Conservation (phyloP, 2,329 filamentous ascomycete genomes). For the Trichoderma gracile region DNA sequence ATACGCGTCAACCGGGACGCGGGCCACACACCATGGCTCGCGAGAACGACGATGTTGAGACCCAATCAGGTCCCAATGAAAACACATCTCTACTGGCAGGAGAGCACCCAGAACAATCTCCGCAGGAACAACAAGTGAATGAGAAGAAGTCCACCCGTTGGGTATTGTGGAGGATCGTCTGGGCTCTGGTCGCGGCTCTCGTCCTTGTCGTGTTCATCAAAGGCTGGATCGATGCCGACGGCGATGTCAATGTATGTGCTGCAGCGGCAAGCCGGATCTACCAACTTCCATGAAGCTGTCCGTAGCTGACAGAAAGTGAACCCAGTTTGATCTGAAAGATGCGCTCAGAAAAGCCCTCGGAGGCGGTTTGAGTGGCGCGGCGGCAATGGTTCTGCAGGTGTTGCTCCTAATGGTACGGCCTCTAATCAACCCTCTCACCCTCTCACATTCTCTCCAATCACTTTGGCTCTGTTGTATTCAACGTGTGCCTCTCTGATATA, state of each 20-base stretch:
- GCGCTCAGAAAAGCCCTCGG: slow-evolving; percentile 49
- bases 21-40: not conserved
- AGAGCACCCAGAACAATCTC: not conserved
- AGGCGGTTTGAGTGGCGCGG: slow-evolving; percentile 49
- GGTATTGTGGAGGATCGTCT: slow-evolving; percentile 31
- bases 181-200: slow-evolving; percentile 37
- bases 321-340: slow-evolving; percentile 47
- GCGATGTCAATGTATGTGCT: slow-evolving; percentile 39
- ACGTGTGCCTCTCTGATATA: not conserved
- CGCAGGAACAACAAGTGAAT: not conserved
- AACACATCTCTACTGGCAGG: slow-evolving; percentile 5
- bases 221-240: slow-evolving; percentile 47
- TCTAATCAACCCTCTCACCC: not conserved
- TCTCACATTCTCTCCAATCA: not conserved
- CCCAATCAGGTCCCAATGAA: slow-evolving; percentile 2
- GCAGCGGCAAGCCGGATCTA: not conserved
- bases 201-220: slow-evolving; percentile 45
- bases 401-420: slow-evolving; percentile 47
- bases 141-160: not conserved
- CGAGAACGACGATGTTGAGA: slow-evolving; percentile 18
- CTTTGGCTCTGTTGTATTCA: not conserved
- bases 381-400: slow-evolving; percentile 51
- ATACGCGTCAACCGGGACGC: not conserved
- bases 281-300: not conserved
- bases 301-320: not conserved